Conservation (phyloP, 106 monocot genomes). For the Dactylorhiza incarnata region DNA sequence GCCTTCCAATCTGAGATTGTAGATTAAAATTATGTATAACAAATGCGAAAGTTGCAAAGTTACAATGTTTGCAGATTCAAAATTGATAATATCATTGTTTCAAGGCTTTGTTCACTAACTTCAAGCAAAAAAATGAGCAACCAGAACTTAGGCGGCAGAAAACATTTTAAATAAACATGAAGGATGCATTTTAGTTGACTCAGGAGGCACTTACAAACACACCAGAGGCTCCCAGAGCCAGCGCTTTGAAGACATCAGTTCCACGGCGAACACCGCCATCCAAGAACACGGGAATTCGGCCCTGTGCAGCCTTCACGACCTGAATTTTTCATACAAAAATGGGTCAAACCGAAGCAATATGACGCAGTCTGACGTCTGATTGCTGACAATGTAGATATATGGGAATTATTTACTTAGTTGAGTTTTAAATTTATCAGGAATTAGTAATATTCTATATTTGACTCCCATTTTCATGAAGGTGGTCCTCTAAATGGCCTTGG, state of each 20-base stretch:
- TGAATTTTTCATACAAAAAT: constrained; percentile 7
- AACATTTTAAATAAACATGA: background rate
- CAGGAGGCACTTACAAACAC: constrained; percentile 57
- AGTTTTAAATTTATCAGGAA: no score
- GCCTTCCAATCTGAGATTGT: constrained; percentile 69
- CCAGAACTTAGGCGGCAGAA: background rate
- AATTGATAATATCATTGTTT: background rate
- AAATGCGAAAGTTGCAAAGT: background rate
- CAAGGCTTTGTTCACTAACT: no score
- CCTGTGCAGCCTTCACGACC: constrained; percentile 61
- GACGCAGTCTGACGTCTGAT: no score
- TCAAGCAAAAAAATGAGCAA: no score
- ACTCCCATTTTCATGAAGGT: no score
- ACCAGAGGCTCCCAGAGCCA: constrained; percentile 77
- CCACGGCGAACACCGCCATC: constrained; percentile 83
- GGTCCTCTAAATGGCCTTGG: no score
- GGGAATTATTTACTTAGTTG: no score
- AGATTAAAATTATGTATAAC: background rate
- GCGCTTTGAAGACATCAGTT: constrained; percentile 83
- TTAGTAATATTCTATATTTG: no score
- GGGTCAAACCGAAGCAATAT: no score
- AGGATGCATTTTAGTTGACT: background rate
- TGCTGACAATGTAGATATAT: no score
- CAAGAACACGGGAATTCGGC: constrained; percentile 52
- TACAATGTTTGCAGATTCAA: background rate